phyloP scores from a whole-genome alignment of 1,284 basidiomycete species.

The Apiotrichum brassicae region DNA sequence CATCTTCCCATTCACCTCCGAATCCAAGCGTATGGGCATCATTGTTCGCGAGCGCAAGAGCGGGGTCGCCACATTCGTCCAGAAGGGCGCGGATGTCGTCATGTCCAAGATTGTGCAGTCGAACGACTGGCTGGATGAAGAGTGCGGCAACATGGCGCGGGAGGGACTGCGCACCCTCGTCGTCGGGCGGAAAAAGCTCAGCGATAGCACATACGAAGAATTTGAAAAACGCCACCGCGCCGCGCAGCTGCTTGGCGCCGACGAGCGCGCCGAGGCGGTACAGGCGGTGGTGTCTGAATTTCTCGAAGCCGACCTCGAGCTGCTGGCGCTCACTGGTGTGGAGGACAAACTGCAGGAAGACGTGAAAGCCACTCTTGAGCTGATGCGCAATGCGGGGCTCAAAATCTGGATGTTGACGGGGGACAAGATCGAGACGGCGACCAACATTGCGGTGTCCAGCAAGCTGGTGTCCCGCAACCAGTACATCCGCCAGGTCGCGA shows the following conservation, averaged over 20 bases:
- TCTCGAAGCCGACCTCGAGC: conserved; percentile 82
- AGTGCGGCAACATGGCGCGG: conserved; percentile 96
- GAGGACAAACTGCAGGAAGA: conserved; percentile 99
- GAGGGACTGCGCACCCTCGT: conserved; percentile 94
- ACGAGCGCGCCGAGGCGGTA: conserved; percentile 77
- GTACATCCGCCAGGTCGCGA: conserved; percentile 95
- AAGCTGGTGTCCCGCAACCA: conserved; percentile 94
- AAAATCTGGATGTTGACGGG: conserved; percentile 99
- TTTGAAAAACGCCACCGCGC: conserved; percentile 72
- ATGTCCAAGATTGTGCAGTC: conserved; percentile 91
- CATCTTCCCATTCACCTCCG: conserved; percentile 96
- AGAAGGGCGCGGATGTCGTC: conserved; percentile 97
- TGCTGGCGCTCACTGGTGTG: conserved; percentile 91
- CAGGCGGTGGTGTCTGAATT: conserved; percentile 63
- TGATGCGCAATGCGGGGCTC: conserved; percentile 91
- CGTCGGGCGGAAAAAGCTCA: conserved; percentile 73
- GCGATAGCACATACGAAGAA: conserved; percentile 60
- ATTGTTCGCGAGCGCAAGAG: conserved; percentile 72
- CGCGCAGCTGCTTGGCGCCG: conserved; percentile 64
- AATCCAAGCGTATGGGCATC: conserved; percentile 98
- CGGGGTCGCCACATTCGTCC: conserved; percentile 79
- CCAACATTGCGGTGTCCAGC: conserved; percentile 95
- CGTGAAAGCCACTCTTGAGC: conserved; percentile 86
- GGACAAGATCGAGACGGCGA: conserved; percentile 98
- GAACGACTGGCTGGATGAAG: conserved; percentile 99